phyloP scores from a whole-genome alignment of 2,329 filamentous ascomycete genomes.

The Rutstroemia sp. region DNA sequence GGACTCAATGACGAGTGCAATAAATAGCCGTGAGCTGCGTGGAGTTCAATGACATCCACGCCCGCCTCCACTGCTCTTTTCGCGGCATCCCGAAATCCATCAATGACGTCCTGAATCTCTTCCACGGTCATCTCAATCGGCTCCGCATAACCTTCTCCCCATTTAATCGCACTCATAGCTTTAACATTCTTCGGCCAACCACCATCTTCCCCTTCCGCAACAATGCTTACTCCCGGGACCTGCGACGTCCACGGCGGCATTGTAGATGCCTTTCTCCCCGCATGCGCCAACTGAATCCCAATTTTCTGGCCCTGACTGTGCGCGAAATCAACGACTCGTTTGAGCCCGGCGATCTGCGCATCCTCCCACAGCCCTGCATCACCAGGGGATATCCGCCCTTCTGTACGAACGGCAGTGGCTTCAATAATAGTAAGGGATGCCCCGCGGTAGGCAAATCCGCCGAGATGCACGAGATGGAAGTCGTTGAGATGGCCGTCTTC shows the following conservation, averaged over 20 bases:
- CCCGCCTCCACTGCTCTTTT: conserved; percentile 59
- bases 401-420: conserved; percentile 65
- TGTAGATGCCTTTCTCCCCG: conserved; percentile 61
- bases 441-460: conserved; percentile 69
- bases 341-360: conserved; percentile 63
- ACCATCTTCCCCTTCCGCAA: conserved; percentile 42
- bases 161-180: conserved; percentile 47
- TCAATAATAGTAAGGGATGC: conserved; percentile 72
- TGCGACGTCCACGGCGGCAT: conserved; percentile 53
- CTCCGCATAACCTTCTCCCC: conserved; percentile 48
- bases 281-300: conserved; percentile 76
- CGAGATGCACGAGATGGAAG: conserved; percentile 81
- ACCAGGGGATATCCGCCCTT: conserved; percentile 77
- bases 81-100: conserved; percentile 51
- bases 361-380: conserved; percentile 80
- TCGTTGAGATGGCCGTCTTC: conserved; percentile 66
- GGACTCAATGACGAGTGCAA: conserved; percentile 64
- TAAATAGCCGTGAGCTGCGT: conserved; percentile 74
- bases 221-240: conserved; percentile 32
- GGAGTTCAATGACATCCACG: conserved; percentile 68
- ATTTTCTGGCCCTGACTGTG: conserved; percentile 72
- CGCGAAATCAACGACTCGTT: conserved; percentile 66
- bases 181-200: conserved; percentile 53
- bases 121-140: conserved; percentile 61
- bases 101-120: conserved; percentile 61